phyloP scores from a whole-genome alignment of 2,329 filamentous ascomycete genomes.

The Coniochaeta sp. region DNA sequence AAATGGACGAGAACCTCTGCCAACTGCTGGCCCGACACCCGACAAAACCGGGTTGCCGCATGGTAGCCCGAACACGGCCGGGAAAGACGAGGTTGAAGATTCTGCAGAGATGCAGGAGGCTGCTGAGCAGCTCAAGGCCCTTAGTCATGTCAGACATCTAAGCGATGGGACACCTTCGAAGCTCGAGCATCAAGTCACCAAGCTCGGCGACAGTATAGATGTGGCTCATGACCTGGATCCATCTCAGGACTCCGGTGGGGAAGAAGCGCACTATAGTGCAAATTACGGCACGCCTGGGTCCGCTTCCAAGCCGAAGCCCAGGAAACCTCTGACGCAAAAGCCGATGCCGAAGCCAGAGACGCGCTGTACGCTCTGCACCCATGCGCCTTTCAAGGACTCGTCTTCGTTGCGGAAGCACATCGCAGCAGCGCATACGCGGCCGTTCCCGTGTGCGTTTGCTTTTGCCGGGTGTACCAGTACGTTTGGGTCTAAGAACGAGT shows the following conservation, averaged over 20 bases:
- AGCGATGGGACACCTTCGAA: slow-evolving; percentile 33
- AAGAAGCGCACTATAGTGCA: slow-evolving; percentile 27
- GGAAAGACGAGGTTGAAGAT: slow-evolving; percentile 48
- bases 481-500: slow-evolving; percentile 93
- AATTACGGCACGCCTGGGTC: slow-evolving; percentile 27
- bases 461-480: slow-evolving; percentile 77
- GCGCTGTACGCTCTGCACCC: slow-evolving; percentile 53
- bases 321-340: slow-evolving; percentile 12
- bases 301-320: background rate
- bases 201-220: slow-evolving; percentile 19
- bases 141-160: slow-evolving; percentile 54
- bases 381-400: slow-evolving; percentile 59
- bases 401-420: slow-evolving; percentile 61
- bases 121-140: slow-evolving; percentile 57
- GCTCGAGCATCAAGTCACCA: slow-evolving; percentile 22
- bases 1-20: slow-evolving; percentile 9
- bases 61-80: slow-evolving; percentile 19
- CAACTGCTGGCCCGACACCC: slow-evolving; percentile 3
- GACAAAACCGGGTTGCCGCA: slow-evolving; percentile 2
- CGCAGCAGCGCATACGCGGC: slow-evolving; percentile 60
- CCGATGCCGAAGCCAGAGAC: slow-evolving; percentile 51
- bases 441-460: slow-evolving; percentile 80
- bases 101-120: slow-evolving; percentile 65
- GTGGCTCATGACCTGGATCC: slow-evolving; percentile 29
- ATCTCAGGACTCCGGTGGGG: slow-evolving; percentile 28